A percentile compares a stretch with the other conserved stretches of the same genome.
Conservation (phyloP, 305 asterid genomes). For the Fraxinus sp. region DNA sequence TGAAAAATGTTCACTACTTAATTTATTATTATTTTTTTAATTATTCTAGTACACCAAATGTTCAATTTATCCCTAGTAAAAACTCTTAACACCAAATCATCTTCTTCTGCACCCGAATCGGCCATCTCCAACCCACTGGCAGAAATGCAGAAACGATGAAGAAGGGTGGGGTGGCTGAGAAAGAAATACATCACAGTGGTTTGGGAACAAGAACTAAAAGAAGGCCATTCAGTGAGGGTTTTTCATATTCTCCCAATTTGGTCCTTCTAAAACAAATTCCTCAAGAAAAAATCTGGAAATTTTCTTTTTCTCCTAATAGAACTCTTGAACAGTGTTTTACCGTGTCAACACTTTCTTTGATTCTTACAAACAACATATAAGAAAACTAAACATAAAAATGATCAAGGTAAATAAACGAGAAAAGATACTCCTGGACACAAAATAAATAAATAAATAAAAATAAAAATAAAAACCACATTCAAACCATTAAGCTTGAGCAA, state of each 20-base stretch:
- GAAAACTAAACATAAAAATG: not conserved
- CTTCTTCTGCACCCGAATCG: not conserved
- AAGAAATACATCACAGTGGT: not conserved
- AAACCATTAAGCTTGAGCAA: not conserved
- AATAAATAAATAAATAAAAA: not conserved
- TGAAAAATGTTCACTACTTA: not conserved
- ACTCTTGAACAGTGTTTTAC: too few relatives aligned
- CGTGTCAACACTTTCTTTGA: not conserved
- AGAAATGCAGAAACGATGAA: not conserved
- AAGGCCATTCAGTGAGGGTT: not conserved
- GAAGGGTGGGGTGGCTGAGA: not conserved
- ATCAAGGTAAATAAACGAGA: not conserved
- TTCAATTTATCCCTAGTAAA: not conserved
- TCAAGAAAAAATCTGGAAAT: not conserved
- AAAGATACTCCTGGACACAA: not conserved
- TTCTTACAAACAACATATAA: not conserved
- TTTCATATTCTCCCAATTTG: not conserved
- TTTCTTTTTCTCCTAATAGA: not conserved
- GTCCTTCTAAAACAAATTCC: not conserved
- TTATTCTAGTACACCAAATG: not conserved
- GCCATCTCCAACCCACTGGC: not conserved
- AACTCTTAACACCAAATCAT: not conserved
- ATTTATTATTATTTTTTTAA: not conserved
- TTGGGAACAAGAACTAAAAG: not conserved
- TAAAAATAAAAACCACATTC: not conserved